Conservation (phyloP, 805 yeast genomes). For the Candida ficus region DNA sequence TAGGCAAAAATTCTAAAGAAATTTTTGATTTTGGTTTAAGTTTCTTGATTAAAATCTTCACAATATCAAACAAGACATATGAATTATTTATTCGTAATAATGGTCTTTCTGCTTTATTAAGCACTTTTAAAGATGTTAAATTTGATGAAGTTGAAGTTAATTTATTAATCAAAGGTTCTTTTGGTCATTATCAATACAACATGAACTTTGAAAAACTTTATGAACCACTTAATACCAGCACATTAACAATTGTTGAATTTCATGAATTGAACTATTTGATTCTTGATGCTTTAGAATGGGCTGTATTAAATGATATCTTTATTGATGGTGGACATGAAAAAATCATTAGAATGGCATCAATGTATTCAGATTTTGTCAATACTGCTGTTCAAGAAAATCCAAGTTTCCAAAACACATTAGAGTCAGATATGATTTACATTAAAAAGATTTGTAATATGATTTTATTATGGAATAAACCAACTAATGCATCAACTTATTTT, state of each 20-base stretch:
- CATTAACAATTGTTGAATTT: conserved; percentile 23
- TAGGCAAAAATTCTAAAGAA: conserved; percentile 27
- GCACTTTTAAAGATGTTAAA: conserved; percentile 40
- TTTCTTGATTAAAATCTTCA: conserved; percentile 47
- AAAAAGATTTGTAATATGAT: conserved; percentile 25
- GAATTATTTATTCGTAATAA: conserved; percentile 45
- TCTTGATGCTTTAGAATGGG: conserved; percentile 32
- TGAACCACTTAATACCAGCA: conserved; percentile 2
- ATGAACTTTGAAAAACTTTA: conserved; percentile 16
- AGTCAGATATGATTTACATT: conserved; percentile 23
- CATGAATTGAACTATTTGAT: conserved; percentile 40
- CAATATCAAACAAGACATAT: conserved; percentile 42
- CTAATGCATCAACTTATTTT: conserved; percentile 27
- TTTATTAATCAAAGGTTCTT: conserved; percentile 38
- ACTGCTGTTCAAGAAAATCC: conserved; percentile 26
- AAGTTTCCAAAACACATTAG: conserved; percentile 25
- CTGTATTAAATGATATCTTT: conserved; percentile 30
- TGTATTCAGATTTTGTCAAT: conserved; percentile 21
- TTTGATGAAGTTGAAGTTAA: conserved; percentile 28
- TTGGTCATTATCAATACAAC: conserved; percentile 36
- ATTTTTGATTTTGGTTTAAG: conserved; percentile 29
- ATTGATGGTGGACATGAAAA: conserved; percentile 31
- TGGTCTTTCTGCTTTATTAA: conserved; percentile 46
- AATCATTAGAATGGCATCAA: conserved; percentile 25
- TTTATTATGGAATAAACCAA: conserved; percentile 27